phyloP scores from a whole-genome alignment of 73 alveolate species.

The Paramecium pentaurelia region DNA sequence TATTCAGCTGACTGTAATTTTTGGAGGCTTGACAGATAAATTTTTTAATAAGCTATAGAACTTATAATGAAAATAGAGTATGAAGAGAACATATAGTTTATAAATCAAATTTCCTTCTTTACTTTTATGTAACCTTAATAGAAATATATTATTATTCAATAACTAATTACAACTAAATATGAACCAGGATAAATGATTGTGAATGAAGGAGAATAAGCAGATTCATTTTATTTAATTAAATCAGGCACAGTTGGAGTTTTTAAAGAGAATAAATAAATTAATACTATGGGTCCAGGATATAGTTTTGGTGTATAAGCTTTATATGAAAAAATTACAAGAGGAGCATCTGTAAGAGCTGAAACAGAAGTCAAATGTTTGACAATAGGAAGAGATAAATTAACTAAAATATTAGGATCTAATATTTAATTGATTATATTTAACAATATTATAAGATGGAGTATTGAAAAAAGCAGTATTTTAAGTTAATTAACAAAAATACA shows the following conservation, averaged over 20 bases:
- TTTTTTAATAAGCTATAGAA: constrained; percentile 79
- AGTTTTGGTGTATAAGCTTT: constrained; percentile 67
- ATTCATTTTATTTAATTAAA: constrained; percentile 54
- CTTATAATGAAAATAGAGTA: constrained; percentile 71
- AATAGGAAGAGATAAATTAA: constrained; percentile 56
- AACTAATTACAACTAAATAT: constrained; percentile 37
- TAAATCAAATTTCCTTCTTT: constrained; percentile 34
- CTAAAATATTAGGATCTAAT: constrained; percentile 49
- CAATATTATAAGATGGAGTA: constrained; percentile 61
- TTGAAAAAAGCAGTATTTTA: background rate
- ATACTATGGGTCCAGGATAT: constrained; percentile 31
- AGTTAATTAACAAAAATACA: constrained; percentile 23
- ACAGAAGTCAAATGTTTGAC: constrained; percentile 60
- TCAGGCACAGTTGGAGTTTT: constrained; percentile 51
- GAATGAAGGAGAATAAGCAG: constrained; percentile 61
- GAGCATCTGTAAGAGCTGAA: constrained; percentile 62
- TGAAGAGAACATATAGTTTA: constrained; percentile 55
- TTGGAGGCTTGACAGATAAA: constrained; percentile 88
- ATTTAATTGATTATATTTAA: constrained; percentile 41
- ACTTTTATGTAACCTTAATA: constrained; percentile 42
- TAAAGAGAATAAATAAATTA: background rate
- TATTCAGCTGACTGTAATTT: constrained; percentile 75
- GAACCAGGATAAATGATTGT: constrained; percentile 50
- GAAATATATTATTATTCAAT: constrained; percentile 38
- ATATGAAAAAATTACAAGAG: constrained; percentile 60